Conservation (phyloP, 768 basidiomycete species). For the Boletus reticuloceps region DNA sequence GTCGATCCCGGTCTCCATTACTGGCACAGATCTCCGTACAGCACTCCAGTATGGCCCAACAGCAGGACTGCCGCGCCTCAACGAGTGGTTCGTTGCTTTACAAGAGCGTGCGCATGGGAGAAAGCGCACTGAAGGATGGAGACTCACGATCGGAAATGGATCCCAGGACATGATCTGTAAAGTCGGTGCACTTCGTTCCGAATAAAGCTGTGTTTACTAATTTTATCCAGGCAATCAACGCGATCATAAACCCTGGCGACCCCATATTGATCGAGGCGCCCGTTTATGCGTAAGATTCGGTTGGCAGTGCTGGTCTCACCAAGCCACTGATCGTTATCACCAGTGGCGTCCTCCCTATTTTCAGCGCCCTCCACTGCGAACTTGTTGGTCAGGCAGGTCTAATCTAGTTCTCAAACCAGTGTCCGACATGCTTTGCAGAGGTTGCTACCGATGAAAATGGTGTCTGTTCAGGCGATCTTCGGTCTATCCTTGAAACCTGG, state of each 20-base stretch:
- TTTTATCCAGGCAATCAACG: constrained; percentile 56
- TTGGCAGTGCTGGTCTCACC: constrained; percentile 12
- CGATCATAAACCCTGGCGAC: constrained; percentile 78
- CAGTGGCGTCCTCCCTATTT: constrained; percentile 68
- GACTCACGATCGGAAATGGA: constrained; percentile 73
- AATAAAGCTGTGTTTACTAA: constrained; percentile 4
- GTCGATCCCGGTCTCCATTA: constrained; percentile 52
- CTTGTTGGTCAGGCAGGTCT: constrained; percentile 48
- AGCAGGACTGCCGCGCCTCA: constrained; percentile 60
- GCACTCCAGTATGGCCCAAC: constrained; percentile 81
- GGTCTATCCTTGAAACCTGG: constrained; percentile 71
- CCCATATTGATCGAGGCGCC: constrained; percentile 80
- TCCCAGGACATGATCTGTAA: constrained; percentile 90
- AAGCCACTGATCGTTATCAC: constrained; percentile 6
- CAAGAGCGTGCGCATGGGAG: constrained; percentile 72
- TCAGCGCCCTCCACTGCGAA: constrained; percentile 53
- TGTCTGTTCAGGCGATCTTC: constrained; percentile 56
- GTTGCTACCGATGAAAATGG: constrained; percentile 76
- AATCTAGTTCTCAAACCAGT: neutral
- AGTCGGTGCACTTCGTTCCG: constrained; percentile 37
- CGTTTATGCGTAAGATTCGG: constrained; percentile 59
- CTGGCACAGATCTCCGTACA: constrained; percentile 55
- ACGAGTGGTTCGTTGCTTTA: constrained; percentile 67
- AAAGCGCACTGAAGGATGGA: constrained; percentile 64
- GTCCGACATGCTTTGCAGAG: constrained; percentile 45